Evolutionary conservation across 2,329 filamentous ascomycete genomes (phyloP), one percentile per base, ranked within the genome.

Genomic region (Chrysoporthe austroafricana): DNA sequence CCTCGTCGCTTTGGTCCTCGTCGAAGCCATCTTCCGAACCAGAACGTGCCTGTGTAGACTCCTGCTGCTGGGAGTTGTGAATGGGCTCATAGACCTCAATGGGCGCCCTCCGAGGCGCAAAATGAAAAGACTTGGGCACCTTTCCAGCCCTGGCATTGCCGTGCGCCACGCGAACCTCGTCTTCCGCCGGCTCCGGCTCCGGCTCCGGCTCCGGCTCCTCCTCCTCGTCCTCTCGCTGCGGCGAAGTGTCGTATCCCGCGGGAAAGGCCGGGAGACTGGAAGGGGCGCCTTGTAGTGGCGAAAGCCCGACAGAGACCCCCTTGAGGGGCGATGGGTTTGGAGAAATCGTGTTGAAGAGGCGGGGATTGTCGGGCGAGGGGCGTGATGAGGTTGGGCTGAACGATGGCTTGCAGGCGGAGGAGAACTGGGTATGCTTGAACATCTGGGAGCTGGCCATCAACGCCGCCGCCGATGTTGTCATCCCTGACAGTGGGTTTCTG

Each of bases 351-450:
- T 84, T 79, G 34, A 78, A 74, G 16, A 48, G 54, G 16, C 72
- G 72, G 13, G 84, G 81, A 4, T 82, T 72, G 54, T 81, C 77
- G 0, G 86, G 86, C 1, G 86, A 88, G 0, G 86, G 86, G 13
- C 86, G 80, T 1, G 86, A 88, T 1, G 85, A 88, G 0, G 86
- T 88, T 26, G 86, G 86, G 67, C 85, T 88, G 58, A 78, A 75
- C 34, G 56, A 36, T 16, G 77, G 79, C 72, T 83, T 86, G 18
- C 82, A 73, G 1, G 80, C 84, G 1, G 86, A 87, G 1, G 86
- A 87, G 43, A 78, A 78, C 70, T 86, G 86, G 0, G 86, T 88
- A 70, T 84, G 82, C 0, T 79, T 81, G 71, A 88, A 88, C 9
- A 88, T 77, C 73, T 88, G 85, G 8, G 84, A 83, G 73, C 73